Evolutionary conservation across 345 rosid genomes (phyloP).

Genomic region (Ailanthus altissimus): DNA sequence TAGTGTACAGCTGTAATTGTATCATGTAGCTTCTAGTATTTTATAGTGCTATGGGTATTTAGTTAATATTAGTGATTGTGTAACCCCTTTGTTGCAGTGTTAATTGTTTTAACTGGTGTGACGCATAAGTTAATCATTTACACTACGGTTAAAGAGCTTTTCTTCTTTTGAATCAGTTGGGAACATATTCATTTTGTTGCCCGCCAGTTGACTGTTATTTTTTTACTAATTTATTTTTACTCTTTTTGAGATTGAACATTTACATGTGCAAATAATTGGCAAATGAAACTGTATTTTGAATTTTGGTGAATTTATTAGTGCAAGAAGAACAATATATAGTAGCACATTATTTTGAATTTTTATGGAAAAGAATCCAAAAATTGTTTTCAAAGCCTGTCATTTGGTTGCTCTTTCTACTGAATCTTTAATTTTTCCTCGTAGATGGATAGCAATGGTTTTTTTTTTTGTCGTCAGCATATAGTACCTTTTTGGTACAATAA

Average conservation of each 20-base stretch:
- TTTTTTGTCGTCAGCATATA: background rate
- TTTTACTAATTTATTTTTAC: background rate
- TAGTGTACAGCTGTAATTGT: background rate
- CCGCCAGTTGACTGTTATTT: background rate
- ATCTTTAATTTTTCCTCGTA: background rate
- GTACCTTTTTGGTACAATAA: background rate
- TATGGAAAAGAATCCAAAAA: background rate
- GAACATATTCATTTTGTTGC: background rate
- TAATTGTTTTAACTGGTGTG: background rate
- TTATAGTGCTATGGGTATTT: background rate
- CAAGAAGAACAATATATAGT: background rate
- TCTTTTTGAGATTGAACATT: background rate
- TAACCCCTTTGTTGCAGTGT: background rate
- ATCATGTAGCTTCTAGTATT: background rate
- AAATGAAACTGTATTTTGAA: background rate
- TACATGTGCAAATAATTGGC: background rate
- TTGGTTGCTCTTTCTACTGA: slow-evolving; percentile 2
- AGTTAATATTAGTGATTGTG: background rate
- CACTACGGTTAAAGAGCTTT: background rate
- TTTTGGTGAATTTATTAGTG: background rate
- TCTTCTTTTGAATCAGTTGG: background rate
- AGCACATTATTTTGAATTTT: background rate
- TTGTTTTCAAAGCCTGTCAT: background rate
- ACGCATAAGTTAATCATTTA: background rate
- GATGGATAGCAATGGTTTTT: background rate